Conservation (phyloP, 345 rosid species). For the Psidium friedrichsthalianum region DNA sequence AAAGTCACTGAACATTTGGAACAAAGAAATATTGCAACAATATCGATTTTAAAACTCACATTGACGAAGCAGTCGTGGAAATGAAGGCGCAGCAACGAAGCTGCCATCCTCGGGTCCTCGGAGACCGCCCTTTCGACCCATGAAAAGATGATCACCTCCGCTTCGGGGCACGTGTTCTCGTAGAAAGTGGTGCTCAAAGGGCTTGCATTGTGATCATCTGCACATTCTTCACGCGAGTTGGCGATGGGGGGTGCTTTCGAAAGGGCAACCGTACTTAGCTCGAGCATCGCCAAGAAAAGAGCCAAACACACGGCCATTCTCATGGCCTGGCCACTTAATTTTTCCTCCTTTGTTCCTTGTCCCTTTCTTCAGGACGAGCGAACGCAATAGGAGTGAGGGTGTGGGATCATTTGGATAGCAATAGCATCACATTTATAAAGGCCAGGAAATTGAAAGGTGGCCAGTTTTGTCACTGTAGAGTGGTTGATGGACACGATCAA, state of each 20-base stretch:
- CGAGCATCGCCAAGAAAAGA: not conserved
- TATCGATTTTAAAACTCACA: constrained; percentile 18
- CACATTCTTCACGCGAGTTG: constrained; percentile 31
- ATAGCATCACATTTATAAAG: not conserved
- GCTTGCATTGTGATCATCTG: constrained; percentile 26
- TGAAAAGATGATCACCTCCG: constrained; percentile 47
- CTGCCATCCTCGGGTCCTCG: constrained; percentile 66
- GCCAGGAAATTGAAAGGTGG: not conserved
- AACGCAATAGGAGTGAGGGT: not conserved
- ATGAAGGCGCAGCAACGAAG: constrained; percentile 70
- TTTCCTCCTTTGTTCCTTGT: not conserved
- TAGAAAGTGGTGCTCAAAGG: constrained; percentile 37
- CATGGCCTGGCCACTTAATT: not conserved
- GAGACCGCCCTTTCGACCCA: constrained; percentile 48
- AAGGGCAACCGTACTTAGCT: constrained; percentile 5
- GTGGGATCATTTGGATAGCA: not conserved
- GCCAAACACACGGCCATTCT: not conserved
- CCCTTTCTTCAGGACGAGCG: not conserved
- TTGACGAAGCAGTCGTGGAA: constrained; percentile 80
- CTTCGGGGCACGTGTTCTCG: constrained; percentile 51
- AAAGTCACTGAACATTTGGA: not conserved
- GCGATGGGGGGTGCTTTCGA: constrained; percentile 8
- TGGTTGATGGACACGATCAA: not conserved
- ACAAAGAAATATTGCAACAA: not conserved
- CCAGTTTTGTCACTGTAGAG: not conserved